phyloP scores from a whole-genome alignment of 2,329 filamentous ascomycete genomes.

The Mycosphaerelloides madeirae region DNA sequence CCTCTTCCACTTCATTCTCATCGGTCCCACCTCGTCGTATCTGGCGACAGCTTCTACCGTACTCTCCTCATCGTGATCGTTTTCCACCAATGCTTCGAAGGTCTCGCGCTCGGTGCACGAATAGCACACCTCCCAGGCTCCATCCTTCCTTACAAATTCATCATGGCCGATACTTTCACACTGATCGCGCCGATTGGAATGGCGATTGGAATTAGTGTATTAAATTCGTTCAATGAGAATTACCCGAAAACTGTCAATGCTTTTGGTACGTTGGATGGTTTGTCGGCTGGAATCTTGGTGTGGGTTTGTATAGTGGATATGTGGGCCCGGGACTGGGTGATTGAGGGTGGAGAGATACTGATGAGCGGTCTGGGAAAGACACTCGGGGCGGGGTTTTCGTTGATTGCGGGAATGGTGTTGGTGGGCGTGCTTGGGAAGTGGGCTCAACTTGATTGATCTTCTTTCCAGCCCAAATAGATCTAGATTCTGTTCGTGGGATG shows the following conservation, averaged over 20 bases:
- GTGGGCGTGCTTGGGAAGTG: slow-evolving; percentile 19
- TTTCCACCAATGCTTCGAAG: slow-evolving; percentile 92
- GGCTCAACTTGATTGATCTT: slow-evolving; percentile 21
- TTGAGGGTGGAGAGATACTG: slow-evolving; percentile 17
- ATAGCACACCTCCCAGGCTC: slow-evolving; percentile 61
- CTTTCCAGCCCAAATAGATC: not conserved
- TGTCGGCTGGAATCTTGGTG: slow-evolving; percentile 70
- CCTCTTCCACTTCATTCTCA: slow-evolving; percentile 43
- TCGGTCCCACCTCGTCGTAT: slow-evolving; percentile 63
- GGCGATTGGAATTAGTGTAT: slow-evolving; percentile 71
- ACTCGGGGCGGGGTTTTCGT: slow-evolving; percentile 8
- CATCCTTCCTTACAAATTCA: slow-evolving; percentile 46
- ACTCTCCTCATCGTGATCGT: slow-evolving; percentile 62
- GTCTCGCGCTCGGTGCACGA: slow-evolving; percentile 79
- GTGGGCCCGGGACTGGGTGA: slow-evolving; percentile 70
- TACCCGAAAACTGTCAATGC: slow-evolving; percentile 63
- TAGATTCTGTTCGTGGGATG: no score
- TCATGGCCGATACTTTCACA: slow-evolving; percentile 61
- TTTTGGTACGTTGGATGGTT: slow-evolving; percentile 67
- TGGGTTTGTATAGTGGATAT: slow-evolving; percentile 79
- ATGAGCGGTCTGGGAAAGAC: slow-evolving; percentile 14
- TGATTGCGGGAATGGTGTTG: slow-evolving; percentile 13
- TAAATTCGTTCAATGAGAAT: slow-evolving; percentile 69
- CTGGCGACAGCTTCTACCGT: slow-evolving; percentile 57
- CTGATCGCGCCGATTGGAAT: slow-evolving; percentile 73